Conservation (phyloP, 1,284 basidiomycete genomes). For the Trichosporon inkin region DNA sequence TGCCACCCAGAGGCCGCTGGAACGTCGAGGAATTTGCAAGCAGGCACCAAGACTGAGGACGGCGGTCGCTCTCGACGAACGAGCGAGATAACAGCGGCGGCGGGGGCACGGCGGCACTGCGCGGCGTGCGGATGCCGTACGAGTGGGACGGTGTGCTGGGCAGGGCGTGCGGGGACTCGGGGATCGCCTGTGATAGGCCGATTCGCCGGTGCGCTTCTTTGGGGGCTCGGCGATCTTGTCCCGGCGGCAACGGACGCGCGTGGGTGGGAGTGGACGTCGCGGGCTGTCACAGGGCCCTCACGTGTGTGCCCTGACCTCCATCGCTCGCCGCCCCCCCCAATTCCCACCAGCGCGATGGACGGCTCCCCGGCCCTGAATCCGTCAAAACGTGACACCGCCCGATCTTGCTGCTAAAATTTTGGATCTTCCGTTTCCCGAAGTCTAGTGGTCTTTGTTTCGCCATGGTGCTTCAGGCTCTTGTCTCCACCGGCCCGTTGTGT, state of each 20-base stretch:
- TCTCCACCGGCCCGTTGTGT: neutral
- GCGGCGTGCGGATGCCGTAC: constrained; percentile 4
- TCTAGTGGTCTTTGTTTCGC: no score
- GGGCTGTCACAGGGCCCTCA: constrained; percentile 6
- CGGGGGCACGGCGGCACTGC: neutral
- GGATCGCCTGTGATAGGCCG: neutral
- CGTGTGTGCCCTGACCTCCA: neutral
- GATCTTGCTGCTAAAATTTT: neutral
- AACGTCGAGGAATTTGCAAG: neutral
- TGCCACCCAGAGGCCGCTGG: neutral
- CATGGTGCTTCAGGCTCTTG: neutral
- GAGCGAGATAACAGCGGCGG: neutral
- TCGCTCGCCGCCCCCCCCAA: neutral
- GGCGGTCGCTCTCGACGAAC: neutral
- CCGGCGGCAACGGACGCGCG: no score
- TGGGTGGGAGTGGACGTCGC: neutral
- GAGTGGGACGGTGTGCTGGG: neutral
- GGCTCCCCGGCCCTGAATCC: neutral
- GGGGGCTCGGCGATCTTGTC: neutral
- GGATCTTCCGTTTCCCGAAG: neutral
- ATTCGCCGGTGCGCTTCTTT: neutral
- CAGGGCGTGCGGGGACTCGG: neutral
- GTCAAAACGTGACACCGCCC: neutral
- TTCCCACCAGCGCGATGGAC: neutral
- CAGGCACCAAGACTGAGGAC: neutral